phyloP scores from a whole-genome alignment of 2,329 filamentous ascomycete species.

The Albophoma yamanashiensis region DNA sequence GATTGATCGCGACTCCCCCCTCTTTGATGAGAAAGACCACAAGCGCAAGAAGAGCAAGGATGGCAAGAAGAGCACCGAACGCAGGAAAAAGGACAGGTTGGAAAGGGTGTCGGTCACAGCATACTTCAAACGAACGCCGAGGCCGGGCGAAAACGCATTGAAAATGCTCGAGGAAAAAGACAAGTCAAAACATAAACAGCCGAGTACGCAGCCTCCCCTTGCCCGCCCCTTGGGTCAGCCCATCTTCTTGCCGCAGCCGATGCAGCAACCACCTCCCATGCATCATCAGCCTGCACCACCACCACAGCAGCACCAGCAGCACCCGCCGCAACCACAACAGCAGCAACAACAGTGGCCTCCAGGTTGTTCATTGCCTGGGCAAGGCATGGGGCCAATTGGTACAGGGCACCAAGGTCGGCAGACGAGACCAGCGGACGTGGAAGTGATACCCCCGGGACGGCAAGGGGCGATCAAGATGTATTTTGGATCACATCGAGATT shows the following conservation, averaged over 20 bases:
- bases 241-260: neutral
- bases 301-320: neutral
- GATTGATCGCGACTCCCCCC: constrained; percentile 8
- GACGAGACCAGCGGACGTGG: neutral
- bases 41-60: constrained; percentile 9
- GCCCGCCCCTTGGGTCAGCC: neutral
- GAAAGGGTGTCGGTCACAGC: constrained; percentile 31
- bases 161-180: constrained; percentile 14
- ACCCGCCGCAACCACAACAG: neutral
- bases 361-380: neutral
- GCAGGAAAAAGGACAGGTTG: constrained; percentile 9
- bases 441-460: neutral
- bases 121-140: constrained; percentile 33
- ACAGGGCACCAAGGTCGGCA: neutral
- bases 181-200: constrained; percentile 1
- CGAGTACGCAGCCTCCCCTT: neutral
- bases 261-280: neutral
- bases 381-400: neutral
- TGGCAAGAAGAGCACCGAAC: neutral
- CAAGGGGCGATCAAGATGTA: neutral
- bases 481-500: constrained; percentile 3
- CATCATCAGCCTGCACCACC: neutral
- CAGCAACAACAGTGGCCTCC: neutral
- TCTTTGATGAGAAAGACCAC: constrained; percentile 2
- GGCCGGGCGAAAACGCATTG: constrained; percentile 16